Base-by-base conservation (phyloP, 331 rosid genomes). In the Pyracantha coccinea region DNA sequence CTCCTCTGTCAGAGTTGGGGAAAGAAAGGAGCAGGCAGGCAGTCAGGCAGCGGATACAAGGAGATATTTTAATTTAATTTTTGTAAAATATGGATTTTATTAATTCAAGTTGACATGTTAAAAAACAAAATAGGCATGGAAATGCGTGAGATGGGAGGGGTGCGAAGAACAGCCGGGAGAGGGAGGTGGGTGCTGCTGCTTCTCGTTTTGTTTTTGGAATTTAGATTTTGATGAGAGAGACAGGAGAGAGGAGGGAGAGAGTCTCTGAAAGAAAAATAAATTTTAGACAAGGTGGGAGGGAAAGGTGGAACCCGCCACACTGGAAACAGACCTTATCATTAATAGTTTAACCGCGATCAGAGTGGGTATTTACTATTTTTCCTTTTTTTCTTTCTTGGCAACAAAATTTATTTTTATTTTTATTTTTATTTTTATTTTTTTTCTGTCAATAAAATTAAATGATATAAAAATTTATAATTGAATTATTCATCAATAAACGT, bases 291-390 rank as follows among this genome's bases (percentile, higher is more conserved):
- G n/a, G 63, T 50, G 7, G 25, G 5, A 63, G 60, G 21, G 59
- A 53, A 19, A 10, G 69, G 84, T 80, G 87, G 84, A 65, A 84
- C 87, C 86, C 88, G 89, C 88, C 89, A 72, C 79, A 41, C 50
- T 73, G 52, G 66, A 47, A 76, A 68, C 82, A 81, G 86, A 74
- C 50, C 77, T 83, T 60, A 57, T 78, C 88, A 66, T 79, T 41
- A 83, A 79, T 73, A 67, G 25, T 66, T 76, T 63, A 74, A 74
- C 71, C 44, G 41, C 70, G 64, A 5, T 35, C 1, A 38, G 20
- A 66, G 11, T 13, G 66, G 15, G 53, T 32, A 20, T 54, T 31
- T 14, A 13, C 23, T 28, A 38, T 58, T 31, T 19, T 4, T 11
- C 2, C 24, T 66, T 64, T 53, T 58, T 65, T 21, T 55, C 35